Base-by-base conservation (phyloP, 257 asterid species). In the Lavandula angustifolia region DNA sequence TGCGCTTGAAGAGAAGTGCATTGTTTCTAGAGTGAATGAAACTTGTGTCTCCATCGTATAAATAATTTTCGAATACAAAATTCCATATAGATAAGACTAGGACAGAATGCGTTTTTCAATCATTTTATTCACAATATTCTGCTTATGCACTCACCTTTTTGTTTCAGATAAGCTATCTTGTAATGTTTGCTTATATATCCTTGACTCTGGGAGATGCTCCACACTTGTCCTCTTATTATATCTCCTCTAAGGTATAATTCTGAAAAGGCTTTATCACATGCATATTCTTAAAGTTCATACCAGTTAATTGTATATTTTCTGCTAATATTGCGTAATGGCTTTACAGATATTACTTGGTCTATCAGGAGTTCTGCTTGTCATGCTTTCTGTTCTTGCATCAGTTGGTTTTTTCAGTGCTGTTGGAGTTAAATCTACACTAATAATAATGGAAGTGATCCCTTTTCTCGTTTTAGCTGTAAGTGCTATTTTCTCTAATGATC, bases 371-470 rank as follows among this genome's bases (percentile, higher is more conserved):
- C 54, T 90, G 71, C 96, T 94, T 49, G 99, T 94, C 83, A 77
- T 94, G 87, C 96, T 94, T 48, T 94, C 99, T 54, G 97, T 94
- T 69, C 97, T 94, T 65, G 99, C 95, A 60, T 90, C 99, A 27
- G 99, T 90, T 71, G 99, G 99, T 42, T 83, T 94, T 76, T 94
- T 87, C 91, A 94, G 99, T 77, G 91, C 94, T 43, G 66, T 90
- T 41, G 99, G 99, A 58, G 87, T 94, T 63, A 90, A 94, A 77
- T 94, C 99, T 38, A 94, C 99, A 32, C 95, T 94, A 27, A 94
- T 94, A 72, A 94, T 94, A 22, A 87, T 94, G 99, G 99, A 94
- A 94, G 99, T 94, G 85, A 90, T 94, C 77, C 99, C 99, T 16
- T 94, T 94, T 75, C 99, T 94, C 72, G 99, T 94, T 75, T 83